Evolutionary conservation across 768 basidiomycete species (phyloP).

Genomic region (Auriscalpium orientale): DNA sequence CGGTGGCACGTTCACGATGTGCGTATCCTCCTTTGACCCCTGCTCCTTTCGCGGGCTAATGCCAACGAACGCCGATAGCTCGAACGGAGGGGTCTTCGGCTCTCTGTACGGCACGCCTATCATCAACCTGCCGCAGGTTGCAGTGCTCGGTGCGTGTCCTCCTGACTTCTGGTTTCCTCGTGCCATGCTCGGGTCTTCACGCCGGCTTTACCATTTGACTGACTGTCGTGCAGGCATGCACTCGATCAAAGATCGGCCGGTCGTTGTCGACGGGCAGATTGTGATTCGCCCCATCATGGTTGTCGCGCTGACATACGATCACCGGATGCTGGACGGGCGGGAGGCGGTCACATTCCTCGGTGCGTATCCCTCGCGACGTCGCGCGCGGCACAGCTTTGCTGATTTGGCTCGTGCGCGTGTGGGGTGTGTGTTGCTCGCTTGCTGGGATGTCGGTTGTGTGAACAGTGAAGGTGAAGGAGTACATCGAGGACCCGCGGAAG

Average conservation of each 20-base stretch:
- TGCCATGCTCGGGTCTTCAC: too few relatives aligned
- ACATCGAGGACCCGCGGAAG: constrained; percentile 45
- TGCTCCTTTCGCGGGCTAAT: background rate
- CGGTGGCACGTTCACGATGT: constrained; percentile 99
- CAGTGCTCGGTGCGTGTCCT: constrained; percentile 65
- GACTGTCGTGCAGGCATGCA: constrained; percentile 65
- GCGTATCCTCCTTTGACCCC: constrained; percentile 21
- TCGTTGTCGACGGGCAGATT: constrained; percentile 90
- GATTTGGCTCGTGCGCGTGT: background rate
- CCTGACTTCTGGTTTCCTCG: too few relatives aligned
- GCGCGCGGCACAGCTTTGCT: background rate
- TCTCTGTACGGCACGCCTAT: constrained; percentile 98
- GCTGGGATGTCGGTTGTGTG: constrained; percentile 2
- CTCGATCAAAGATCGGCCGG: constrained; percentile 83
- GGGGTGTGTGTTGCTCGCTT: background rate
- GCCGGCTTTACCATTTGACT: background rate
- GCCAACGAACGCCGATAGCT: constrained; percentile 39
- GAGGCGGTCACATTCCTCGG: constrained; percentile 98
- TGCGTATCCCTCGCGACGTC: constrained; percentile 31
- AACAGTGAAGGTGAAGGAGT: constrained; percentile 44
- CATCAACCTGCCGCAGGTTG: constrained; percentile 93
- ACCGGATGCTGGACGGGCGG: constrained; percentile 89
- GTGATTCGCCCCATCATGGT: constrained; percentile 97
- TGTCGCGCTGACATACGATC: constrained; percentile 90
- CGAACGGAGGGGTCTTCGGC: constrained; percentile 98